A percentile compares a stretch with the other conserved stretches of the same genome.
Evolutionary conservation across 2,329 filamentous ascomycete genomes (phyloP).

Genomic region (Ceratocystis colombiana): DNA sequence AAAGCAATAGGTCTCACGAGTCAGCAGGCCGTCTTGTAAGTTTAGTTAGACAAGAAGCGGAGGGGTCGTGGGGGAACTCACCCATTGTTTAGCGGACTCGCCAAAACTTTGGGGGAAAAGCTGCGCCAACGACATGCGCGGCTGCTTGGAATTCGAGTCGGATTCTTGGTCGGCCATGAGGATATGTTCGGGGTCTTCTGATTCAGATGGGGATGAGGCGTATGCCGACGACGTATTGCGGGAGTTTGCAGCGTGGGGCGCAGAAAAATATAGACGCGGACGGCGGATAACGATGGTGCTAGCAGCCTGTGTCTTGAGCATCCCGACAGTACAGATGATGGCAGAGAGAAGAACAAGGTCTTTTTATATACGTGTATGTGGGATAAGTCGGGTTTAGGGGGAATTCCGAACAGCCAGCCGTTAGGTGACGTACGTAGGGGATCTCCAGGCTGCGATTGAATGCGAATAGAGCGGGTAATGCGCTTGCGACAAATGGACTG

Average conservation of each 20-base stretch:
- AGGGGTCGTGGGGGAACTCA: slow-evolving; percentile 36
- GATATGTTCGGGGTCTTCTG: slow-evolving; percentile 29
- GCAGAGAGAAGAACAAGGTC: neutral
- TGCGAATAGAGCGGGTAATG: slow-evolving; percentile 6
- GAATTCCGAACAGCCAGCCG: neutral
- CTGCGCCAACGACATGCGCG: slow-evolving; percentile 30
- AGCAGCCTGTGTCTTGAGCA: slow-evolving; percentile 39
- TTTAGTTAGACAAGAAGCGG: neutral
- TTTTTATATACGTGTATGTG: neutral
- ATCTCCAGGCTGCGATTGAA: slow-evolving; percentile 25
- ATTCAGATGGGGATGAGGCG: slow-evolving; percentile 24
- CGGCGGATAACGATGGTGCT: slow-evolving; percentile 35
- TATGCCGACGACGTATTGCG: slow-evolving; percentile 19
- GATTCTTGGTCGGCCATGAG: slow-evolving; percentile 25
- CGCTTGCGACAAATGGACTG: neutral
- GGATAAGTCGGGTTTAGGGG: neutral
- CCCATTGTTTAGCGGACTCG: slow-evolving; percentile 86
- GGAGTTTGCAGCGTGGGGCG: slow-evolving; percentile 25
- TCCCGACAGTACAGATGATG: slow-evolving; percentile 31
- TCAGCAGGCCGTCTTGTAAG: neutral
- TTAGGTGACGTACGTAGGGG: neutral
- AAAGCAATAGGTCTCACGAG: slow-evolving; percentile 21
- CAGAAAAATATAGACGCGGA: slow-evolving; percentile 35
- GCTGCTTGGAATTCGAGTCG: slow-evolving; percentile 29
- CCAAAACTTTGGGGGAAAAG: slow-evolving; percentile 86